phyloP scores from a whole-genome alignment of 768 basidiomycete genomes.

The Cyathus striatus region DNA sequence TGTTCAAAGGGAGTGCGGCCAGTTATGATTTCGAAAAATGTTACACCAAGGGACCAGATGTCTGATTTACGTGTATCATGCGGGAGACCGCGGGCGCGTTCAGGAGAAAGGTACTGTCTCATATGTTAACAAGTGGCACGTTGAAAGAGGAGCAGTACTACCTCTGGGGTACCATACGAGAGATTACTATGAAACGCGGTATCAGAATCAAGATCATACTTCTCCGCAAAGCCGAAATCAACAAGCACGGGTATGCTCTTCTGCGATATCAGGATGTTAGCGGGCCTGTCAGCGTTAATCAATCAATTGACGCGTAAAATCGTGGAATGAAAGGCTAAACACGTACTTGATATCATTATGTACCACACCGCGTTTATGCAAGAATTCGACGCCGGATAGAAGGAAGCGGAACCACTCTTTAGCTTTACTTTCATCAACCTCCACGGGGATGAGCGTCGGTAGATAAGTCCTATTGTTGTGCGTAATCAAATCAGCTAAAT shows the following conservation, averaged over 20 bases:
- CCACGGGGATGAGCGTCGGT: slow-evolving; percentile 82
- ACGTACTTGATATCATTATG: slow-evolving; percentile 94
- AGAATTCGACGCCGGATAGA: slow-evolving; percentile 76
- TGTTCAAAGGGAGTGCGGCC: slow-evolving; percentile 92
- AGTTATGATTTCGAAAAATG: slow-evolving; percentile 91
- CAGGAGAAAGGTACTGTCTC: slow-evolving; percentile 81
- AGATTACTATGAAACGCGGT: slow-evolving; percentile 79
- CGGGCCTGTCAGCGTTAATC: slow-evolving; percentile 52
- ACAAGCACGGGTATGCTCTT: slow-evolving; percentile 83
- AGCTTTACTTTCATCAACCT: slow-evolving; percentile 75
- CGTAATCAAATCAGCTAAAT: too few species aligned
- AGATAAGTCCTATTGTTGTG: slow-evolving; percentile 68
- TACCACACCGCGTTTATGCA: slow-evolving; percentile 79
- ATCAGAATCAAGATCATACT: slow-evolving; percentile 59
- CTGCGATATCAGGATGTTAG: slow-evolving; percentile 84
- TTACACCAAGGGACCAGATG: slow-evolving; percentile 80
- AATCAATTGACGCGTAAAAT: slow-evolving; percentile 1
- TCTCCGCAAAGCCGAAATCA: slow-evolving; percentile 95
- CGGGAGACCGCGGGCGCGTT: slow-evolving; percentile 79
- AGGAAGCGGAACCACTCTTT: slow-evolving; percentile 79
- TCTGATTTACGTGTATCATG: slow-evolving; percentile 95
- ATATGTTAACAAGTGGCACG: slow-evolving; percentile 5
- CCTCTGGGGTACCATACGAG: slow-evolving; percentile 90
- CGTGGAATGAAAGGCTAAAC: slow-evolving; percentile 5
- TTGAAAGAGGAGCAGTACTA: slow-evolving; percentile 26